Percentiles rank a stretch among this genome's conserved stretches.
Evolutionary conservation across 2,329 filamentous ascomycete species (phyloP).

Genomic region (Penicillium sumatraense): DNA sequence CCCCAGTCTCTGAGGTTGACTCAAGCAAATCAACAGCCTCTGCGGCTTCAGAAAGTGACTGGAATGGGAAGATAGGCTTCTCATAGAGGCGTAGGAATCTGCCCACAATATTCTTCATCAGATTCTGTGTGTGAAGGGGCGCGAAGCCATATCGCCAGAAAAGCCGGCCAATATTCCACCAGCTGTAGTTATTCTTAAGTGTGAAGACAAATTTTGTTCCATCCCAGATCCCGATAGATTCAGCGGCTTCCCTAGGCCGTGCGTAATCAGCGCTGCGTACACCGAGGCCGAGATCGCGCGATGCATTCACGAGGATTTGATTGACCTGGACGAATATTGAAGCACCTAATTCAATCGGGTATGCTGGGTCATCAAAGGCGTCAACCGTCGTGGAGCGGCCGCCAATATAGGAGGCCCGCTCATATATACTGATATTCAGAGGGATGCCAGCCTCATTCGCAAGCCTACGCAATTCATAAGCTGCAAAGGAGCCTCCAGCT

Average conservation of each 20-base stretch:
- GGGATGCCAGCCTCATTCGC: slow-evolving; percentile 63
- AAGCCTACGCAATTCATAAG: slow-evolving; percentile 78
- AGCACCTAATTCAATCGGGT: slow-evolving; percentile 83
- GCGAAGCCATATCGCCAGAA: slow-evolving; percentile 84
- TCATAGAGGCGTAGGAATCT: slow-evolving; percentile 83
- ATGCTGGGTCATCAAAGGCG: slow-evolving; percentile 67
- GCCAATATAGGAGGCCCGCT: slow-evolving; percentile 76
- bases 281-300: slow-evolving; percentile 70
- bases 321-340: slow-evolving; percentile 91
- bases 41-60: slow-evolving; percentile 71
- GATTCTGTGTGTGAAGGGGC: slow-evolving; percentile 71
- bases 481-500: slow-evolving; percentile 82
- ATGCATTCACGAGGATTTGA: slow-evolving; percentile 76
- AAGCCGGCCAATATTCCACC: slow-evolving; percentile 80
- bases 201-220: slow-evolving; percentile 74
- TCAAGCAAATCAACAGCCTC: slow-evolving; percentile 69
- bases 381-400: slow-evolving; percentile 86
- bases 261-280: slow-evolving; percentile 55
- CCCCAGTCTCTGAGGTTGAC: slow-evolving; percentile 72
- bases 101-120: slow-evolving; percentile 72
- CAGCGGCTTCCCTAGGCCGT: slow-evolving; percentile 50
- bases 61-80: slow-evolving; percentile 80
- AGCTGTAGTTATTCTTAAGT: slow-evolving; percentile 65
- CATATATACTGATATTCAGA: slow-evolving; percentile 85
- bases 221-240: slow-evolving; percentile 80